Base-by-base conservation (phyloP, 805 yeast genomes). In the Jamesozyma piceae region DNA sequence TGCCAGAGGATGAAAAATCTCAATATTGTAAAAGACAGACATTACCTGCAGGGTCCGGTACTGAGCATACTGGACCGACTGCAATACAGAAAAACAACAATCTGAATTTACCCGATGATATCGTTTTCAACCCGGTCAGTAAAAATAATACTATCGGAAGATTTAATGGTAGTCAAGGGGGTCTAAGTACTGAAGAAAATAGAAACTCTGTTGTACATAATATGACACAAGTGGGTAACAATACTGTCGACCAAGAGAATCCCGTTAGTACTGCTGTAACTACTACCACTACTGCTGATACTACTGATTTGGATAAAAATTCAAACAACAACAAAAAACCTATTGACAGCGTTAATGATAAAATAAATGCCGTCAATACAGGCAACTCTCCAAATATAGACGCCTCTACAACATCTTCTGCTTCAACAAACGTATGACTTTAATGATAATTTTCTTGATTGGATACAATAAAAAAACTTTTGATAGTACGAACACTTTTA, bases 11-110 rank as follows among this genome's bases (percentile, higher is more conserved):
- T 5, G 63, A 60, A 33, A 61, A 55, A 42, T 45, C 39, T 17
- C 56, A 55, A 36, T 60, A 57, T 38, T 59, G 65, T 42, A 60
- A 58, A 42, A 50, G 64, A 39, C 56, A 54, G 34, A 55, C 53
- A 39, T 3, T 38, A 19, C 21, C 47, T n/a, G 37, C 43, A 10
- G 43, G 36, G 2, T 17, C 35, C 5, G 8, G 5, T 32, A 5
- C 35, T 20, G 21, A n/a, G 13, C 11, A 6, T 14, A 30, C 33
- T 5, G 15, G 36, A 18, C 24, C 36, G 20, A 15, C 18, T 5
- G n/a, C 20, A 5, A 31, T 17, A 17, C 10, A 6, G 11, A 24
- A 24, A 24, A 24, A 24, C 28, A 24, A 24, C 28, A 24, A 24
- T 24, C 28, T 31, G 10, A 31, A 31, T 31, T 31, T 31, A 31